Evolutionary conservation across 805 yeast genomes (phyloP), one percentile per base, ranked within the genome.

Genomic region (Candida coleopterorum): DNA sequence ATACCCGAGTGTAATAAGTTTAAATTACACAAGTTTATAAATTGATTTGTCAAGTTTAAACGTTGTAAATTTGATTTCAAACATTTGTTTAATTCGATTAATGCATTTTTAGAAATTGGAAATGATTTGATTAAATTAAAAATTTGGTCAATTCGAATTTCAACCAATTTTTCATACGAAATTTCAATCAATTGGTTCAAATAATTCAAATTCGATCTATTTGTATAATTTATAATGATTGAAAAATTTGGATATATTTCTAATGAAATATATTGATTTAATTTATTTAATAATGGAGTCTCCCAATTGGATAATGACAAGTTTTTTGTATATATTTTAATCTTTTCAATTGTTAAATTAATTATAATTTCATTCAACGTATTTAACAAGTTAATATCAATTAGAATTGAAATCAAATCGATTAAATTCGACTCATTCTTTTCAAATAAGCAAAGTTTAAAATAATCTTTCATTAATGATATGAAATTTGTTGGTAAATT

Each of bases 1-100:
- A 83, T 74, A 15, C 96, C 95, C 3, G 95, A 82, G 48, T 86
- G 93, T 15, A 89, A 62, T 9, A 88, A 52, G 23, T 71, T 54
- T 23, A 47, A 50, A 16, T 64, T 52, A 38, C 83, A 74, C 2
- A 60, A 48, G 0, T 47, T 41, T 6, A 70, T 72, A 43, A 82
- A 85, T 0, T 57, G 52, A 9, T 60, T 59, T 3, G 81, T 83
- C 4, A 81, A 55, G 7, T 56, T 53, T 2, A 75, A 56, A 39
- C 88, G 59, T 38, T 81, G 83, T 18, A 4, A 12, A 5, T 48
- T 52, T 1, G 65, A 50, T 37, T 30, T 35, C 30, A 83, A 48
- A 41, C 84, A 77, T 22, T 53, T 55, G 39, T 74, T 70, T 15
- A 85, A 54, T 45, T 86, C 95, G 18, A 59, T 53, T 10, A 86